A percentile compares a stretch with the other conserved stretches of the same genome.
These are phyloP conservation scores for Hippophae tibetana DNA, from an alignment of 306 rosid species.

Conservation along the genomic window DNA sequence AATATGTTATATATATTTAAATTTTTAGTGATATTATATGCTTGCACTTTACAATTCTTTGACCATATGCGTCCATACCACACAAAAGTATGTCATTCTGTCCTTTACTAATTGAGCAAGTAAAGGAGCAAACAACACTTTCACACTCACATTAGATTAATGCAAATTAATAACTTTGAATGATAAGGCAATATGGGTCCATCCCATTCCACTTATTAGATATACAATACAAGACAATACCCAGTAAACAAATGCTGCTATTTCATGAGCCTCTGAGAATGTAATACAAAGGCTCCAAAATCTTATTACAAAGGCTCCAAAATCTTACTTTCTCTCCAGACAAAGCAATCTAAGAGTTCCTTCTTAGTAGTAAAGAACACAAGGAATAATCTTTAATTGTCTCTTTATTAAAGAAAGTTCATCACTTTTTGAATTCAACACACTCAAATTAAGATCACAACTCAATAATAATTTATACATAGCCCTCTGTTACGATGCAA, in stretches of 20 bases:
- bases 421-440: conserved; percentile 27
- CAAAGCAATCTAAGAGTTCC: conserved; percentile 36
- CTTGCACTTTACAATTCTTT: too few relatives aligned
- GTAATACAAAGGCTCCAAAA: conserved; percentile 29
- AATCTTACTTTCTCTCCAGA: conserved; percentile 43
- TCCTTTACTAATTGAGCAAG: too few relatives aligned
- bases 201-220: conserved; percentile 1
- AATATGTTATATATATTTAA: too few relatives aligned
- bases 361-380: conserved; percentile 23
- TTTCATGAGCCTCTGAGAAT: conserved; percentile 31
- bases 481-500: conserved; percentile 17
- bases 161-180: too few relatives aligned
- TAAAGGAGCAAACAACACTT: too few relatives aligned
- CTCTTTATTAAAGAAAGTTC: conserved; percentile 57
- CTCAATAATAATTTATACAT: conserved; percentile 21
- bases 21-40: too few relatives aligned
- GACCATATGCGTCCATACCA: too few relatives aligned
- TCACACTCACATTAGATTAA: too few relatives aligned
- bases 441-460: conserved; percentile 8
- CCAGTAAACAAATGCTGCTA: conserved; percentile 38
- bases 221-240: conserved; percentile 6
- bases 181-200: not conserved
- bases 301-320: conserved; percentile 32
- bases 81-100: too few relatives aligned
- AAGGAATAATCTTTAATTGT: conserved; percentile 34